Evolutionary conservation across 2,329 filamentous ascomycete species (phyloP), one percentile per base, ranked within the genome.

Genomic region (Cercospora citrullina): DNA sequence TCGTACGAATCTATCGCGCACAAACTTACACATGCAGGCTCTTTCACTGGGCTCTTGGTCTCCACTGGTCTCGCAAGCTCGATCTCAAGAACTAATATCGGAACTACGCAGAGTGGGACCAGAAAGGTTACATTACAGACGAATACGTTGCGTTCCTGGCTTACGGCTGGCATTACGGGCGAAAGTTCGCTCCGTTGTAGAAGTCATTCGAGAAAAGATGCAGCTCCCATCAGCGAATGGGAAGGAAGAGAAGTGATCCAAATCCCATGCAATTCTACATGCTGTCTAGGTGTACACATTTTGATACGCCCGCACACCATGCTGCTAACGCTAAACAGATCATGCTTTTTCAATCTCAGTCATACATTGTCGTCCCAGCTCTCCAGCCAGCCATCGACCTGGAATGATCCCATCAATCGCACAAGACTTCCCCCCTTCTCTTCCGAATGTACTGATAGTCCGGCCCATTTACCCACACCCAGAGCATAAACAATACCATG

Each of bases 31-130:
- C n/a, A 30, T 4, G 7, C 12, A 87, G 86, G 81, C 76, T 89
- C 67, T 87, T 86, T 74, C 86, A 88, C 76, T 89, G 86, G 80
- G 86, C 87, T 16, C 84, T 85, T 3, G 87, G 86, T 5, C 82
- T 87, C 77, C 79, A 86, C 66, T 86, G 75, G 75, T 74, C 73
- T 65, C 68, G 73, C 42, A 75, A 74, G 60, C 70, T 77, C n/a
- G 71, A 70, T 58, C 58, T 74, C 60, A 72, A 73, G 67, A 68
- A 72, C 74, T 77, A 69, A 77, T 66, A 28, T 48, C 14, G 57
- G 12, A 73, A 23, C 60, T 33, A 68, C n/a, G 31, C 65, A 78
- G 76, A 76, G 31, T 73, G 74, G 64, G 72, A 72, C 9, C 65
- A 70, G n/a, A 60, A 73, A 63, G 76, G 76, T 55, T 75, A 71